Conservation (phyloP, 768 basidiomycete species). For the Infundibulicybe gibba region DNA sequence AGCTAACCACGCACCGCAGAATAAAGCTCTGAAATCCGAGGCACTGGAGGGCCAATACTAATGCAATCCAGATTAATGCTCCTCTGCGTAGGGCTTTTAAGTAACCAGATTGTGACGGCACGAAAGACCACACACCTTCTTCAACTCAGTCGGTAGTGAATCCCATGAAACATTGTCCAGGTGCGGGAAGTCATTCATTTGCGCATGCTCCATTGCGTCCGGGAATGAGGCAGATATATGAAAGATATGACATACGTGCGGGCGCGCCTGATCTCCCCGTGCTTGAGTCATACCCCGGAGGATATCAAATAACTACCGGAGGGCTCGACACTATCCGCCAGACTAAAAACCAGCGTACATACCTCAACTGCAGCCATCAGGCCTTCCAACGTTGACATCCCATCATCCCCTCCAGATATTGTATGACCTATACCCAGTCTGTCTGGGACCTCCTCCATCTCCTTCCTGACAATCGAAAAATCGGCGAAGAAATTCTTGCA, state of each 20-base stretch:
- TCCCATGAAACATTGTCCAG: slow-evolving; percentile 60
- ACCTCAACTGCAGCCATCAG: slow-evolving; percentile 71
- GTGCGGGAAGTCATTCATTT: slow-evolving; percentile 43
- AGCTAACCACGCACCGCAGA: slow-evolving; percentile 32
- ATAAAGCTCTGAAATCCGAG: slow-evolving; percentile 51
- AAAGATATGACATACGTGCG: slow-evolving; percentile 43
- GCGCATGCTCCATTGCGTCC: slow-evolving; percentile 50
- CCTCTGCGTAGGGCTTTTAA: slow-evolving; percentile 35
- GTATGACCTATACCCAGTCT: slow-evolving; percentile 58
- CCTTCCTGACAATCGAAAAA: slow-evolving; percentile 31
- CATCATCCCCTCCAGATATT: slow-evolving; percentile 40
- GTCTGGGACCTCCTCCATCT: slow-evolving; percentile 39
- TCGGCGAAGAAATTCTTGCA: slow-evolving; percentile 56
- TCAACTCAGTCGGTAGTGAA: slow-evolving; percentile 54
- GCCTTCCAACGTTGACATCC: slow-evolving; percentile 71
- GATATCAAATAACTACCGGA: slow-evolving; percentile 37
- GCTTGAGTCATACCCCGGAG: slow-evolving; percentile 18
- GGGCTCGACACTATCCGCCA: not conserved
- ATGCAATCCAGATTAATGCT: slow-evolving; percentile 57
- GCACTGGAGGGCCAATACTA: slow-evolving; percentile 35
- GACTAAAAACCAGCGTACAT: slow-evolving; percentile 4
- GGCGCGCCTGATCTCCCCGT: slow-evolving; percentile 10
- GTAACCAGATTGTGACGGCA: not conserved
- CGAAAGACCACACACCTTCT: slow-evolving; percentile 40
- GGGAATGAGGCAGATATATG: slow-evolving; percentile 60